Base-by-base conservation (phyloP, 1,139 yeast genomes). In the Candida dubliniensis region DNA sequence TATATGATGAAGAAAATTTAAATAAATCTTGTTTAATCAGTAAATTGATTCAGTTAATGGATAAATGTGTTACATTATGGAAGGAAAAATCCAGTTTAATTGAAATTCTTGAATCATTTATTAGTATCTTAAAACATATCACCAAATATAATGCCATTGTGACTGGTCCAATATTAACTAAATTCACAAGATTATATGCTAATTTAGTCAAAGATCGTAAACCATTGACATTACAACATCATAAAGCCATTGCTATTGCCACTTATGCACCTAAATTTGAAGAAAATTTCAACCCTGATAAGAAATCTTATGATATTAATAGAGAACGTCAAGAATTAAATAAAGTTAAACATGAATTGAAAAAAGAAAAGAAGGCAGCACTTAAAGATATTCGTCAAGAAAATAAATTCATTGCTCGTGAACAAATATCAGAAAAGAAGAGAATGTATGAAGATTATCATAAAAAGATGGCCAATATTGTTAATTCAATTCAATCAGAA, bases 211-310 rank as follows among this genome's bases (percentile, higher is more conserved):
- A 67, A 23, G 81, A 79, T 45, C 81, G 93, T 48, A 69, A 63
- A 47, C 97, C 97, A 46, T 76, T 93, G 54, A 70, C 82, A n/a
- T 74, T 93, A 52, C 99, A 95, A 68, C 70, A 79, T n/a, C 97
- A 91, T 67, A 81, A 80, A 58, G 89, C 96, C 30, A 64, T 93
- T 46, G 87, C 96, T 3, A 86, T 95, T 58, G 85, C 93, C 40
- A 80, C 96, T 1, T 79, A 77, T 59, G 86, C 91, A 36, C 99
- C 99, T 52, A 85, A 87, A 67, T 95, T 87, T 61, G 98, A 91
- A 67, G 98, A 89, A 59, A 89, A 90, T 71, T 95, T 85, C 78
- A 91, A 90, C 69, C 96, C 97, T 47, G 97, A 89, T 60, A 87
- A 84, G 80, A 89, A 87, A 67, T 87, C 96, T 11, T 87, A 90